Evolutionary conservation across 148 eudicot genomes (phyloP).

Genomic region (Rhododendron williamsianum): DNA sequence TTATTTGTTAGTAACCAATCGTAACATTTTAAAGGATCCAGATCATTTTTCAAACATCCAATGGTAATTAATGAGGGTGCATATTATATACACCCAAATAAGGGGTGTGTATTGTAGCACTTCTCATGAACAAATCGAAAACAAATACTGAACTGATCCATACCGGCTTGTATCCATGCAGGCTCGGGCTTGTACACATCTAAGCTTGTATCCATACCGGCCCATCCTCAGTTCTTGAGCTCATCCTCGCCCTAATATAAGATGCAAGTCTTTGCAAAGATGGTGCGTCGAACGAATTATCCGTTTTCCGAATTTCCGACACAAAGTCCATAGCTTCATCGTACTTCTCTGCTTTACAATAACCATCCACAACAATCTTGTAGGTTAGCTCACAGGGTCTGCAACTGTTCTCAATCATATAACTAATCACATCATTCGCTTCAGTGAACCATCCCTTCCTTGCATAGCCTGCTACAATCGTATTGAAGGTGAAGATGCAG

Average conservation of each 20-base stretch:
- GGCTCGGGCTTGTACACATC: too few species aligned
- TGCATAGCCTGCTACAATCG: slow-evolving; percentile 79
- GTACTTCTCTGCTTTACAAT: slow-evolving; percentile 61
- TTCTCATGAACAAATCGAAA: too few species aligned
- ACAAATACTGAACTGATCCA: too few species aligned
- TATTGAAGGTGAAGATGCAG: slow-evolving; percentile 80
- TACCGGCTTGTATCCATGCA: too few species aligned
- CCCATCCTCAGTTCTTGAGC: slow-evolving; percentile 12
- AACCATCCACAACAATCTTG: slow-evolving; percentile 66
- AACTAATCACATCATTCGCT: slow-evolving; percentile 58
- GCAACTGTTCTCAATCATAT: slow-evolving; percentile 68
- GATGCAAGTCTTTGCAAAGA: slow-evolving; percentile 47
- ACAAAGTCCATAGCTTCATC: slow-evolving; percentile 71
- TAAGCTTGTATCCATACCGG: too few species aligned
- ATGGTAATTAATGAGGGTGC: too few species aligned
- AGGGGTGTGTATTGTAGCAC: too few species aligned
- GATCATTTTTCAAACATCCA: too few species aligned
- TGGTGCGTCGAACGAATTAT: slow-evolving; percentile 40
- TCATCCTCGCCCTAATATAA: slow-evolving; percentile 41
- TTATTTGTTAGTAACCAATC: too few species aligned
- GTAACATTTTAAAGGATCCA: too few species aligned
- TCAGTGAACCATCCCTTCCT: slow-evolving; percentile 61
- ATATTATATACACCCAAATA: too few species aligned
- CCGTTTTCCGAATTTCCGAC: slow-evolving; percentile 43
- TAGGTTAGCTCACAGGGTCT: slow-evolving; percentile 79